These are phyloP conservation scores for Zasmidium cellare DNA, from an alignment of 2,329 filamentous ascomycete species.

Conservation along the genomic window DNA sequence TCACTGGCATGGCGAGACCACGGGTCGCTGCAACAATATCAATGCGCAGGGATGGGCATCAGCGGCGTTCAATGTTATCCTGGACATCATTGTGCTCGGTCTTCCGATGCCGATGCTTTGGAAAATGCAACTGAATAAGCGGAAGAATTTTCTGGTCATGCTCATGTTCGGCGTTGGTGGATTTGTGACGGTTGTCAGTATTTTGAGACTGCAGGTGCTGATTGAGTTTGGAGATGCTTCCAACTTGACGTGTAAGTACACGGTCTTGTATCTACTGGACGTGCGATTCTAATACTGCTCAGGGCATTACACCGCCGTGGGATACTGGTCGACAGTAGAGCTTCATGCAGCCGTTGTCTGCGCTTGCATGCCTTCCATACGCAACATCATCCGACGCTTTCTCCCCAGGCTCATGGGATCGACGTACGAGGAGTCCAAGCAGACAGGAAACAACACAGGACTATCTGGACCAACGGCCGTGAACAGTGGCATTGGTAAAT, in stretches of 20 bases:
- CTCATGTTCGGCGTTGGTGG: slow-evolving; percentile 22
- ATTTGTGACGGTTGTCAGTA: slow-evolving; percentile 22
- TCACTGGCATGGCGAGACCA: slow-evolving; percentile 13
- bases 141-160: slow-evolving; percentile 24
- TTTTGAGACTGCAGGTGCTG: slow-evolving; percentile 20
- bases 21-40: slow-evolving; percentile 20
- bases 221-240: slow-evolving; percentile 19
- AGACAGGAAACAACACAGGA: not conserved
- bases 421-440: slow-evolving; percentile 1
- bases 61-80: slow-evolving; percentile 18
- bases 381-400: slow-evolving; percentile 16
- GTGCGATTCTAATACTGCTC: not conserved
- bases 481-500: slow-evolving; percentile 2
- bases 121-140: slow-evolving; percentile 22
- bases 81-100: slow-evolving; percentile 23
- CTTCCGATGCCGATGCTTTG: slow-evolving; percentile 23
- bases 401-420: slow-evolving; percentile 17
- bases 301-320: slow-evolving; percentile 17
- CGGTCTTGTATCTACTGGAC: not conserved
- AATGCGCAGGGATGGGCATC: slow-evolving; percentile 23
- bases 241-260: slow-evolving; percentile 16
- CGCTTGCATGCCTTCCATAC: slow-evolving; percentile 20
- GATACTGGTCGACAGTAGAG: slow-evolving; percentile 20
- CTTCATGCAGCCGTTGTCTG: slow-evolving; percentile 15
- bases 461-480: slow-evolving; percentile 8